Evolutionary conservation across 1,139 yeast species (phyloP), one percentile per base, ranked within the genome.

Genomic region (Blastobotrys petasosporus): DNA sequence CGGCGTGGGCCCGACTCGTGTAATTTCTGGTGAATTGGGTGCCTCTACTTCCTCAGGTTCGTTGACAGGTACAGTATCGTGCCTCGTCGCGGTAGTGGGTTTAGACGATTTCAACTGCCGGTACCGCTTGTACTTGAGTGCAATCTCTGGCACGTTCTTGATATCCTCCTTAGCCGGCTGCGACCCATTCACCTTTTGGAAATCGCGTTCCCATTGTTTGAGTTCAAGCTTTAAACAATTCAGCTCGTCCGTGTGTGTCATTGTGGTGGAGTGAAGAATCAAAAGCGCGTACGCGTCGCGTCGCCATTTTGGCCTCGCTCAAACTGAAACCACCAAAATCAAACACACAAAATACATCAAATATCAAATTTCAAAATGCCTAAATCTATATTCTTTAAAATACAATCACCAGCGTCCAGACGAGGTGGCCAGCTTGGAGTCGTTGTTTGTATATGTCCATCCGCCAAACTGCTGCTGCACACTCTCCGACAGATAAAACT

Each of bases 401-500:
- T 20, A 20, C 25, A 13, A 11, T 32, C 29, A 55, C 59, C 59
- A 55, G 33, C 50, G 47, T 10, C 57, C 58, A 30, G 54, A 47
- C 37, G 51, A 53, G 4, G 25, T 20, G 12, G 58, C 60, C 31
- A 57, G 47, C 41, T 52, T 54, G 34, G 59, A 56, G 42, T 57
- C 60, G 16, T 49, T 52, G 48, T 62, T 96, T 47, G 86, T 87
- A 65, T 88, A 90, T 1, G 97, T 90, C 98, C 98, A 92, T 3
- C 98, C 97, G 42, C 96, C 97, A 73, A 92, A 92, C 67, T 92
- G 97, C 62, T 85, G 82, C 66, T 92, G 98, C 17, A 92, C 95
- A 55, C 95, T 64, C 87, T 85, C 67, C 80, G 76, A 57, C 42
- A 70, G 59, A 56, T 77, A 85, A 45, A 57, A 62, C 48, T 62